These are phyloP conservation scores for Mesotaenium endlicherianum DNA, from an alignment of 139 green algal species.

Conservation along the genomic window DNA sequence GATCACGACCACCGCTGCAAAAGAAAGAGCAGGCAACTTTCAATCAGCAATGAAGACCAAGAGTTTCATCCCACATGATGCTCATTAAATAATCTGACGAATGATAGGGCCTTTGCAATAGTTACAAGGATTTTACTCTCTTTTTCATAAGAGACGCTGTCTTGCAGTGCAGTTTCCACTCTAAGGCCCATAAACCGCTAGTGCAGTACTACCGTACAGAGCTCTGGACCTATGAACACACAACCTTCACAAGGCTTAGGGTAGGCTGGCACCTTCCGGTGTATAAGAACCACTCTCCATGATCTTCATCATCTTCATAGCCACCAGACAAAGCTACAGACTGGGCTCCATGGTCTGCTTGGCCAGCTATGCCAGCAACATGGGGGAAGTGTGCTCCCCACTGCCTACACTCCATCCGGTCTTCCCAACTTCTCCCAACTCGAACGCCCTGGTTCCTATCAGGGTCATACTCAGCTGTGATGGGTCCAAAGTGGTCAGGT, in stretches of 20 bases:
- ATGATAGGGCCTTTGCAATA: background rate
- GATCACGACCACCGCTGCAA: constrained; percentile 77
- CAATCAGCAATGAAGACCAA: background rate
- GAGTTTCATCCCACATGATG: background rate
- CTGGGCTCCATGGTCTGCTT: constrained; percentile 74
- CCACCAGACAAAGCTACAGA: constrained; percentile 76
- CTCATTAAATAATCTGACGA: background rate
- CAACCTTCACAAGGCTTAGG: too few relatives aligned
- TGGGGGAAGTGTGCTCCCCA: constrained; percentile 93
- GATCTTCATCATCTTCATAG: constrained; percentile 90
- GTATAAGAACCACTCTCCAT: constrained; percentile 96
- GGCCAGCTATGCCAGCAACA: constrained; percentile 92
- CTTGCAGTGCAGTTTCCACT: background rate
- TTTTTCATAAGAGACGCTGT: background rate
- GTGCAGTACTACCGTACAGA: background rate
- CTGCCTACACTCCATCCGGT: constrained; percentile 91
- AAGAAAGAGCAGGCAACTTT: background rate
- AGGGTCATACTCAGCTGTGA: constrained; percentile 83
- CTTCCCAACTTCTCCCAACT: constrained; percentile 85
- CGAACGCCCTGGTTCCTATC: constrained; percentile 65
- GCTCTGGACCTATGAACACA: background rate
- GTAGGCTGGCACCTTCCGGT: constrained; percentile 72
- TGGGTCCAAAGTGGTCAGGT: constrained; percentile 92
- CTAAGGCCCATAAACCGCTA: background rate
- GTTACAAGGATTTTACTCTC: background rate